Conservation (phyloP, 108 stramenopile species). For the Cyclotella baltica region DNA sequence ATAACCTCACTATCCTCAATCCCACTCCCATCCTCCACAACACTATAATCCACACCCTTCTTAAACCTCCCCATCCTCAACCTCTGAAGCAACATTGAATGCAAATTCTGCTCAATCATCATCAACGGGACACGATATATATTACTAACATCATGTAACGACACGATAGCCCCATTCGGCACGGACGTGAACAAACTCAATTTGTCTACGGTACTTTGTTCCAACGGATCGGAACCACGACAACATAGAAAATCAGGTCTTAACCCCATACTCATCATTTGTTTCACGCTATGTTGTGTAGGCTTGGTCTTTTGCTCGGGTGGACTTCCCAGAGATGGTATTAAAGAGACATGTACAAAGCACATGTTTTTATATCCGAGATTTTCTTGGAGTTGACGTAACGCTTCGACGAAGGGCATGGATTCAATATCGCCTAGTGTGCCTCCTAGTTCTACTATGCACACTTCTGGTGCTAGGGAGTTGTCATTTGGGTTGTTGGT, state of each 20-base stretch:
- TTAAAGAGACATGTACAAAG: slow-evolving; percentile 75
- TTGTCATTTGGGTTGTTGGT: slow-evolving; percentile 46
- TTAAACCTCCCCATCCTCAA: slow-evolving; percentile 36
- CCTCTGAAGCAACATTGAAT: slow-evolving; percentile 50
- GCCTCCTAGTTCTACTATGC: slow-evolving; percentile 88
- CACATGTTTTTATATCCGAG: slow-evolving; percentile 72
- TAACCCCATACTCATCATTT: slow-evolving; percentile 65
- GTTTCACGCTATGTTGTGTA: slow-evolving; percentile 64
- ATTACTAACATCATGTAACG: slow-evolving; percentile 86
- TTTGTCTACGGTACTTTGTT: slow-evolving; percentile 55
- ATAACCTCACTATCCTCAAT: slow-evolving; percentile 57
- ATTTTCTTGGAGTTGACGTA: slow-evolving; percentile 63
- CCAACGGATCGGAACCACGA: slow-evolving; percentile 60
- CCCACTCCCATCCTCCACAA: slow-evolving; percentile 39
- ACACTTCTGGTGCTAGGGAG: slow-evolving; percentile 84
- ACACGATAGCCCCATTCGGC: slow-evolving; percentile 62
- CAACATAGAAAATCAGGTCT: slow-evolving; percentile 78
- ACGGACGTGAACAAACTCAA: slow-evolving; percentile 75
- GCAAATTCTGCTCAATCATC: slow-evolving; percentile 77
- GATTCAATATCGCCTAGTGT: slow-evolving; percentile 88
- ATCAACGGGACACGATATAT: slow-evolving; percentile 90
- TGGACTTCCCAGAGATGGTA: slow-evolving; percentile 54
- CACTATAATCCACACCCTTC: slow-evolving; percentile 59
- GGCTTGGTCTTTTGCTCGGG: slow-evolving; percentile 68
- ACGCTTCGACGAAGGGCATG: slow-evolving; percentile 69